phyloP scores from a whole-genome alignment of 257 asterid species.

The Solanum sejunctum region DNA sequence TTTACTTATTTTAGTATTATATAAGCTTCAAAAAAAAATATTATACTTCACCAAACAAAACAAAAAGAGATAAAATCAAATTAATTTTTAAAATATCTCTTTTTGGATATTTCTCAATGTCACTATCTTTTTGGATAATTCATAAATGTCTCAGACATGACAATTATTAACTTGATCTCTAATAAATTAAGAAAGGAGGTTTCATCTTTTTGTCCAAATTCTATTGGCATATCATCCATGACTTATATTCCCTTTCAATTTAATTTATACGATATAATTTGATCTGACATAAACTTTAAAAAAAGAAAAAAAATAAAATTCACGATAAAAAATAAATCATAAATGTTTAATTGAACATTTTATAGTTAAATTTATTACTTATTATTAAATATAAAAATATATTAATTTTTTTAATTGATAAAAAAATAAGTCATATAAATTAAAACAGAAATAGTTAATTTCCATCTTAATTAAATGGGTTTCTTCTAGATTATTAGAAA shows the following conservation, averaged over 20 bases:
- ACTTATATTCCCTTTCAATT: no score
- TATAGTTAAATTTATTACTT: no score
- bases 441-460: background rate
- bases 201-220: background rate
- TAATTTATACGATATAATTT: no score
- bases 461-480: background rate
- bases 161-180: background rate
- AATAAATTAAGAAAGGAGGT: background rate
- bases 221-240: background rate
- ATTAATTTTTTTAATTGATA: no score
- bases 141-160: background rate
- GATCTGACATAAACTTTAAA: no score
- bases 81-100: background rate
- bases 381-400: no score
- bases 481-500: background rate
- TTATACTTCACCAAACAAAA: background rate
- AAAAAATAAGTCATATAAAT: no score
- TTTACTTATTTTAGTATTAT: background rate
- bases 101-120: background rate
- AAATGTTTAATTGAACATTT: no score
- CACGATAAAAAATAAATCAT: no score
- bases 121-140: no score
- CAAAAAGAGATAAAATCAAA: background rate
- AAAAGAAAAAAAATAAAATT: no score
- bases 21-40: background rate